Evolutionary conservation across 1,284 basidiomycete species (phyloP), one percentile per base, ranked within the genome.

Genomic region (Naganishia liquefaciens): DNA sequence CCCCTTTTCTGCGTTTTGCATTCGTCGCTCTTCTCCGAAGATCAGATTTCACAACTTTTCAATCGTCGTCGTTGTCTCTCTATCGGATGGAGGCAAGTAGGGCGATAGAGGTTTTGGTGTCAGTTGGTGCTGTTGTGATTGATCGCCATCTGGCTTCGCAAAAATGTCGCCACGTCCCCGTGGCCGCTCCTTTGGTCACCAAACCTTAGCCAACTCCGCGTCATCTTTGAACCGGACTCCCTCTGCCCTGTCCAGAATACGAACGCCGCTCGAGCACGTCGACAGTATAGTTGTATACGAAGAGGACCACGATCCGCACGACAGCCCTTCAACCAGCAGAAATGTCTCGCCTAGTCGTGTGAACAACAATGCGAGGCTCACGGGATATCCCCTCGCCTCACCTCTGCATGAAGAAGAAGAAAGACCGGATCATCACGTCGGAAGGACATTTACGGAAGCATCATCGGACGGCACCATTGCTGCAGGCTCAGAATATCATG

Each of bases 301-400:
- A 17, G 46, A 61, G 11, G 57, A 60, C 27, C 55, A 65, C 39
- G 43, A 65, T 25, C 64, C 64, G 19, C 43, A 51, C 27, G 63
- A 64, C 10, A 58, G 47, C 30, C 44, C 54, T n/a, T 7, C 50
- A 21, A 43, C 40, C 21, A 15, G 39, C 33, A 37, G 33, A 37
- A 37, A 37, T 37, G 33, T 37, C 33, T 17, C 40, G 27, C 42
- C 54, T 23, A 19, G 19, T 37, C 28, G 15, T 27, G 27, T 19
- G 2, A 7, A n/a, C 27, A 6, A 53, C 37, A 17, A 19, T 19
- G n/a, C 37, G 3, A 75, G 64, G 89, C 74, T 62, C 88, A 80
- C 39, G 84, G 73, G 65, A 86, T 80, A 44, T 88, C 78, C 71
- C 91, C 46, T 58, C n/a, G 49, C 39, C 30, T 49, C 55, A 51